Percentiles rank a stretch among this genome's conserved stretches.
Conservation (phyloP, 495 filamentous ascomycete species). For the Sordaria brevicollis region DNA sequence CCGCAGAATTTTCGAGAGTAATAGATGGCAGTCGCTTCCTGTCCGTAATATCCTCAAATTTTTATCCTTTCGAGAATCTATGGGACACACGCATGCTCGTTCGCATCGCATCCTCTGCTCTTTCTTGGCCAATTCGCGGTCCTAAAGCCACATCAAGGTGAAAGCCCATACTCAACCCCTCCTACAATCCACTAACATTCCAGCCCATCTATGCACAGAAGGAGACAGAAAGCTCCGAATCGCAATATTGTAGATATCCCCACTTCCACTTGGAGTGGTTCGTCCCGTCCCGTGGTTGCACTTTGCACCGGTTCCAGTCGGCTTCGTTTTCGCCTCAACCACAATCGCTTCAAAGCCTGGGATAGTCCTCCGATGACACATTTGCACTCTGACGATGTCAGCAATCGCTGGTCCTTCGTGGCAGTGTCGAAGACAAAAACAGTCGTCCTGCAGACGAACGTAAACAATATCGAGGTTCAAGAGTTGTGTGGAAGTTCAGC, state of each 20-base stretch:
- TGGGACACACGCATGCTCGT: too few species aligned
- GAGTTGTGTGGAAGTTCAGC: neutral
- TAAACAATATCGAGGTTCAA: neutral
- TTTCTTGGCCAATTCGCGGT: neutral
- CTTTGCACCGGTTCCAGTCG: neutral
- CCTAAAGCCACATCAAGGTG: neutral
- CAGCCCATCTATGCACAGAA: neutral
- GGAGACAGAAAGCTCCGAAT: neutral
- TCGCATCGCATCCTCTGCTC: too few species aligned
- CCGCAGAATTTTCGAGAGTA: neutral
- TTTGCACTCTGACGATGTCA: neutral
- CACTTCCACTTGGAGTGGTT: neutral
- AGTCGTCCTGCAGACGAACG: neutral
- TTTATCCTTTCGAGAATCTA: too few species aligned
- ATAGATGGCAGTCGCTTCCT: neutral
- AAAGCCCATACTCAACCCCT: neutral
- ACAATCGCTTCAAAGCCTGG: neutral
- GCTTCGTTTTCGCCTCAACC: neutral
- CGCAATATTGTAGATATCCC: neutral
- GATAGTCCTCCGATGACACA: neutral
- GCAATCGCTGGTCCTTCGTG: neutral
- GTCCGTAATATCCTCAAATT: too few species aligned
- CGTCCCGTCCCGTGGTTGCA: neutral
- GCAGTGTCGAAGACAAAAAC: neutral
- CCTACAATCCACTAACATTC: neutral